Base-by-base conservation (phyloP, 176 grass and related monocot genomes). In the Bolboschoenus planiculmis region DNA sequence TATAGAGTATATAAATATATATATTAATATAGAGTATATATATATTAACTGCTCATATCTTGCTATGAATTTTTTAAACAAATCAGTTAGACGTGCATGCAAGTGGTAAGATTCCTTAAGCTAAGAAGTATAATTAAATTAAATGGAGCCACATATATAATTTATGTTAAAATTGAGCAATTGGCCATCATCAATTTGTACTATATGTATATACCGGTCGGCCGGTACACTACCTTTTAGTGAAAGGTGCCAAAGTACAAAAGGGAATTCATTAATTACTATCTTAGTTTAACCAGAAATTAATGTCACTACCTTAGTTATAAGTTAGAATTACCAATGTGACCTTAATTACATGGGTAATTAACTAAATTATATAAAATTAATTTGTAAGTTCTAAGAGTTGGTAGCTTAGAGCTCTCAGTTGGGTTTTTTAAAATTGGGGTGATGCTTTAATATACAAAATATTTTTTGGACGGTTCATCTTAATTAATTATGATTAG, bases 81-180 rank as follows among this genome's bases (percentile, higher is more conserved):
- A 39, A 6, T 81, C 56, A 63, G 79, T 66, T 82, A 82, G 79
- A 82, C 79, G 79, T 82, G 79, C 58, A 82, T 82, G 79, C 79
- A 66, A 82, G 58, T 82, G 79, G 37, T 65, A 82, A 65, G 79
- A 82, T 82, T 82, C 79, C 79, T 82, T 43, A 31, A 82, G 42
- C 37, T 23, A 20, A 63, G 21, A 82, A 82, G 31, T 26, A 44
- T 81, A 81, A 58, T 47, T 40, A 80, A 46, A 48, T 40, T 47
- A 27, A 47, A 14, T 80, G 54, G 10, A 80, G 54, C 18, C 39
- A 18, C 31, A 18, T 57, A 63, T 13, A 55, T 36, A 77, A 77
- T 40, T 60, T 21, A 68, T 76, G 71, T 76, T 31, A 31, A 21
- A 31, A 76, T 51, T 51, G 43, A 26, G 10, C 24, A 53, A 53